Conservation (phyloP, 2,329 filamentous ascomycete species). For the Neofusicoccum umdonicola region DNA sequence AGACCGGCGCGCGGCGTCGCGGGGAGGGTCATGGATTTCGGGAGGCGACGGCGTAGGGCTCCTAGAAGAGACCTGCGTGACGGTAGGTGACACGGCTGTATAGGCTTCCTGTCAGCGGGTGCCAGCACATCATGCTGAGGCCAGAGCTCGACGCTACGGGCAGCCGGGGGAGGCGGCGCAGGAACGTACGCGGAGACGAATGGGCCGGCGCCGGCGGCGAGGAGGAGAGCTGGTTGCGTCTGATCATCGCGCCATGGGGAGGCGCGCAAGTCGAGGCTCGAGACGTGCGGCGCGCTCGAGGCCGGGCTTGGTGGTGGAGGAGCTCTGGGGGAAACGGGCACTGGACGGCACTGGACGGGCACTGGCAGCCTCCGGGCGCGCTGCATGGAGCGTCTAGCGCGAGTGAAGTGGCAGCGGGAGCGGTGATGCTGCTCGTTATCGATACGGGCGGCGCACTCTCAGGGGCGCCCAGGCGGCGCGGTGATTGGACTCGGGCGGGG, state of each 20-base stretch:
- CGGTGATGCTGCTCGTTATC: not conserved
- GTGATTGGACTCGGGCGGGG: conserved; percentile 4
- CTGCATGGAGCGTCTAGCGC: conserved; percentile 9
- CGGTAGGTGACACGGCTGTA: conserved; percentile 53
- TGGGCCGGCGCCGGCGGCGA: conserved; percentile 62
- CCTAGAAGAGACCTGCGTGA: conserved; percentile 52
- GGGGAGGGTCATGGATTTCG: conserved; percentile 52
- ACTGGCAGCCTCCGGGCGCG: conserved; percentile 5
- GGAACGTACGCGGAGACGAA: conserved; percentile 59
- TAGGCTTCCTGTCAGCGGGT: conserved; percentile 28
- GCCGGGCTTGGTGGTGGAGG: conserved; percentile 8
- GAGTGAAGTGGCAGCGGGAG: conserved; percentile 4
- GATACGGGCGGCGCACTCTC: not conserved
- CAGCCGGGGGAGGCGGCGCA: conserved; percentile 6
- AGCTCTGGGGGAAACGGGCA: not conserved
- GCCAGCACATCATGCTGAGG: conserved; percentile 43
- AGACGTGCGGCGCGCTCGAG: conserved; percentile 10
- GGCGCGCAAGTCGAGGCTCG: conserved; percentile 11
- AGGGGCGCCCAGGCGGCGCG: conserved; percentile 4
- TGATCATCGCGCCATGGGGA: conserved; percentile 33
- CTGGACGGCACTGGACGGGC: not conserved
- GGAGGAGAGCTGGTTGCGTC: conserved; percentile 34
- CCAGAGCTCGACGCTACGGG: conserved; percentile 19
- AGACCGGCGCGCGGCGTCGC: conserved; percentile 53
- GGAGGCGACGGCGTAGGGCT: conserved; percentile 55